Evolutionary conservation across 208 protist species (phyloP).

Genomic region (Acanthamoeba comandoni): DNA sequence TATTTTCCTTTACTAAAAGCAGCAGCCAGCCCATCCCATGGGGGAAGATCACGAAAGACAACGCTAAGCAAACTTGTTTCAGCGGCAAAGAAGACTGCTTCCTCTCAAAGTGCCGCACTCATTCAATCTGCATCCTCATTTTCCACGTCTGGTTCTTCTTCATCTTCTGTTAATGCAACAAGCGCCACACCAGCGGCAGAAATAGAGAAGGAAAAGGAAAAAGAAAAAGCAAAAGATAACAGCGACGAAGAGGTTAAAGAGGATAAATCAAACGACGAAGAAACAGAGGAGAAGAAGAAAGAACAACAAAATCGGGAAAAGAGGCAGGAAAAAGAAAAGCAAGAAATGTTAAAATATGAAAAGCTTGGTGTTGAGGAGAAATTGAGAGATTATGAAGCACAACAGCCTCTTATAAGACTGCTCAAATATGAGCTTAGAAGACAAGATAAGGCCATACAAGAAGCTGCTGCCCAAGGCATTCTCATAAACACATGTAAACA

Average conservation of each 20-base stretch:
- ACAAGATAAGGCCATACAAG: slow-evolving; percentile 66
- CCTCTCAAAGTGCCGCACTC: background rate
- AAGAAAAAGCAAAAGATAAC: slow-evolving; percentile 5
- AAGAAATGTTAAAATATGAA: slow-evolving; percentile 4
- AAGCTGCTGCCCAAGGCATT: slow-evolving; percentile 24
- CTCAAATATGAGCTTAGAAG: slow-evolving; percentile 44
- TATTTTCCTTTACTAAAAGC: slow-evolving; percentile 34
- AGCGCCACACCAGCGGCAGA: background rate
- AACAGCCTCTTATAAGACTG: slow-evolving; percentile 65
- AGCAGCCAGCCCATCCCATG: background rate
- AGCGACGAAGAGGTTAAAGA: too few species aligned
- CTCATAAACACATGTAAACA: slow-evolving; percentile 49
- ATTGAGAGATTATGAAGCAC: slow-evolving; percentile 57
- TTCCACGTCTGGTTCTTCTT: slow-evolving; percentile 9
- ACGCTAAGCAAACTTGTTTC: background rate
- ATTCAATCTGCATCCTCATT: background rate
- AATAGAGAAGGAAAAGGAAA: slow-evolving; percentile 66
- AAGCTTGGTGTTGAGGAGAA: slow-evolving; percentile 35
- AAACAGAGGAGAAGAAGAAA: slow-evolving; percentile 25
- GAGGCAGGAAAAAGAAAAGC: slow-evolving; percentile 9
- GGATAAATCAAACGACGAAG: too few species aligned
- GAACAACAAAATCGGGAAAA: slow-evolving; percentile 11
- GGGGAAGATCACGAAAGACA: background rate
- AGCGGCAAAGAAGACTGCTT: slow-evolving; percentile 14
- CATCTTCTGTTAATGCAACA: background rate